Evolutionary conservation across 306 rosid genomes (phyloP).

Genomic region (Fragaria iinumae): DNA sequence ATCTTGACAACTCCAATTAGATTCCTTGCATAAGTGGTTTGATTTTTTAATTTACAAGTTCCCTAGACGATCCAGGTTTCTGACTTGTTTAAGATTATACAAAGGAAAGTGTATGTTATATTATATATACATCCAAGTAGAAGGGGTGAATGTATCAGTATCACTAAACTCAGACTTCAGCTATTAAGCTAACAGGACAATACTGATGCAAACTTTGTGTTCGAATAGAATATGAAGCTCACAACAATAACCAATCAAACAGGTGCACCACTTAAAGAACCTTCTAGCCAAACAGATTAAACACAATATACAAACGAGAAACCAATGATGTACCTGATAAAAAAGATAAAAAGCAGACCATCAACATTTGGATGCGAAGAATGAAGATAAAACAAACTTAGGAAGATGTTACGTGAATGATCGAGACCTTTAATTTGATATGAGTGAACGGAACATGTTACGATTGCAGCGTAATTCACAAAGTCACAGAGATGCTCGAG

Average conservation of each 20-base stretch:
- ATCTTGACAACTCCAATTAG: slow-evolving; percentile 36
- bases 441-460: background rate
- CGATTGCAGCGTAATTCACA: slow-evolving; percentile 10
- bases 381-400: background rate
- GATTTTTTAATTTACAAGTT: slow-evolving; percentile 2
- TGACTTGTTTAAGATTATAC: background rate
- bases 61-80: slow-evolving; percentile 30
- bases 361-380: background rate
- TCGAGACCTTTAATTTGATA: slow-evolving; percentile 3
- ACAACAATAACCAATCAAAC: slow-evolving; percentile 13
- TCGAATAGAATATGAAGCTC: background rate
- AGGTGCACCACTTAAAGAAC: slow-evolving; percentile 5
- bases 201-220: background rate
- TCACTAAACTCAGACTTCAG: background rate
- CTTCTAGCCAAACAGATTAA: background rate
- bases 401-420: slow-evolving; percentile 1
- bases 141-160: background rate
- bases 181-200: background rate
- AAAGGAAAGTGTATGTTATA: background rate
- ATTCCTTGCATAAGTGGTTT: slow-evolving; percentile 27
- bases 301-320: background rate
- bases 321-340: background rate
- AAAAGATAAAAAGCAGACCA: background rate
- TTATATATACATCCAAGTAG: background rate
- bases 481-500: slow-evolving; percentile 8